Base-by-base conservation (phyloP, 768 basidiomycete species). In the Leccinum subgranulosum region DNA sequence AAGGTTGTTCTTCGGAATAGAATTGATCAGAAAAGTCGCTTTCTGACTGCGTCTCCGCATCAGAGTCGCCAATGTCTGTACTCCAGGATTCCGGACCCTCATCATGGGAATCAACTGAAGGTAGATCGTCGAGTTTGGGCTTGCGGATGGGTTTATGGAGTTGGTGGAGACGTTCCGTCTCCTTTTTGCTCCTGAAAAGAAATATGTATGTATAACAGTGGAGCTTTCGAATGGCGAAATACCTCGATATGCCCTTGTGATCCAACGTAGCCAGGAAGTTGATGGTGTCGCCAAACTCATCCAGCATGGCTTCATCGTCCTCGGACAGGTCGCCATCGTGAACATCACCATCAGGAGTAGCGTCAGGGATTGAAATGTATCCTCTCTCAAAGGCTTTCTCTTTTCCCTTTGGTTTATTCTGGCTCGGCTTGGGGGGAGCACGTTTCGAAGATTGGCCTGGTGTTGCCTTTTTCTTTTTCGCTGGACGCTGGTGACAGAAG, bases 211-310 rank as follows among this genome's bases (percentile, higher is more conserved):
- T 55, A 50, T 9, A 29, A 5, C 21, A 31, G 9, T 34, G 29
- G n/a, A 19, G 49, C 25, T 9, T 46, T 36, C 17, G 17, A 54
- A 29, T 14, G 45, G 36, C 9, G 4, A 73, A 82, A 58, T 66
- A 91, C 95, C 88, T 81, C 60, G 90, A 79, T 56, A 98, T 89
- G n/a, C 84, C 89, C 63, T 83, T 84, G 59, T 81, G 79, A 71
- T 98, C 93, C 54, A 97, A 74, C 21, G 74, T 76, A 31, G 80
- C 74, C 59, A 98, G 73, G 73, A 98, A 98, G 31, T 78, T 75
- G 33, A 79, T 78, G 3, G 84, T 80, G 23, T 76, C 76, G 21
- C 87, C 82, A 64, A 85, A 90, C 63, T 86, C 82, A 54, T 82
- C 75, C 25, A 92, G 71, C 50, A 88, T 70, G n/a, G 81, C 83